phyloP scores from a whole-genome alignment of 345 rosid genomes.

The Rubroshorea leprosula region DNA sequence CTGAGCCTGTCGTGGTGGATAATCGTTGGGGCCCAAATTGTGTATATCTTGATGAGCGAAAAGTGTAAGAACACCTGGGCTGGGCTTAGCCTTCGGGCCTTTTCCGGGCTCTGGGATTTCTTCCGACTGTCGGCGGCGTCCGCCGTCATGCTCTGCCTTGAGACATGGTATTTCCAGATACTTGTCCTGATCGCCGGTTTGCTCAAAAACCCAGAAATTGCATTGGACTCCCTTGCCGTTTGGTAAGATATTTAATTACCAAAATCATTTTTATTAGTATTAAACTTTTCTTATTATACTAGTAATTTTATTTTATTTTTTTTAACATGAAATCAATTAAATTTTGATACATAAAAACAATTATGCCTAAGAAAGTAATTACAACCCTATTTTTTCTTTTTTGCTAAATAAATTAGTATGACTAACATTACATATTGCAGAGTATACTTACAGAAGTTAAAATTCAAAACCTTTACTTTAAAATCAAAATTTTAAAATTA shows the following conservation, averaged over 20 bases:
- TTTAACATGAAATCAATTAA: too few species aligned
- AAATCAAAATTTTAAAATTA: too few species aligned
- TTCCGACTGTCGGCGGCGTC: constrained; percentile 64
- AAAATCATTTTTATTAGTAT: too few species aligned
- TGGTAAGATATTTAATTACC: too few species aligned
- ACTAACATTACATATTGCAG: too few species aligned
- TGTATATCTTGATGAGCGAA: constrained; percentile 41
- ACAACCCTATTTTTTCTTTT: too few species aligned
- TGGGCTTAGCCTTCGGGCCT: constrained; percentile 51
- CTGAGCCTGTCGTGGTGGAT: constrained; percentile 86
- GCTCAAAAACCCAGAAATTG: constrained; percentile 57
- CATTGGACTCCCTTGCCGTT: constrained; percentile 68
- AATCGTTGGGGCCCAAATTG: constrained; percentile 52
- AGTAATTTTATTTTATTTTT: background rate
- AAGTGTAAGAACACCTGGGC: constrained; percentile 60
- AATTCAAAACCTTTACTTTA: too few species aligned
- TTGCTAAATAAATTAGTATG: too few species aligned
- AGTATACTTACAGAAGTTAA: too few species aligned
- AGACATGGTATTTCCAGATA: constrained; percentile 81
- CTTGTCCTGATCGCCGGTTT: constrained; percentile 72
- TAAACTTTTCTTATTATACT: background rate
- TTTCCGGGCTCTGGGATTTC: constrained; percentile 67
- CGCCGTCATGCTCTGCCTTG: constrained; percentile 88
- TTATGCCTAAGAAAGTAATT: too few species aligned
- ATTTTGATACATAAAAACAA: too few species aligned